Evolutionary conservation across 164 flowering plant genomes (phyloP), one percentile per base, ranked within the genome.

Genomic region (Amborella trichopoda): DNA sequence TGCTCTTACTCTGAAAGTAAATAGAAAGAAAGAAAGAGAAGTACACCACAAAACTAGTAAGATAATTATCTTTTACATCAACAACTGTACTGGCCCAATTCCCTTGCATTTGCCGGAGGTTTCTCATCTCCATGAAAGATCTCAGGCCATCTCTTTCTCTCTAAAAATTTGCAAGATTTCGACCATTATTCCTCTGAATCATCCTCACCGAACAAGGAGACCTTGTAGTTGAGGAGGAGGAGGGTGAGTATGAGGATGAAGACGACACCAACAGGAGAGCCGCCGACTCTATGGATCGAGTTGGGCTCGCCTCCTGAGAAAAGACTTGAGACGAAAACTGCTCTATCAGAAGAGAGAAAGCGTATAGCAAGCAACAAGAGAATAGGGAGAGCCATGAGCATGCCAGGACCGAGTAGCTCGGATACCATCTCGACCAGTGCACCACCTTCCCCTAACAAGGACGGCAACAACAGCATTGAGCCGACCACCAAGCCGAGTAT

Each of bases 251-350:
- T 3, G 6, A 85, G 86, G 43, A 90, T 26, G 40, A 83, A 68
- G 0, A 88, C 95, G 3, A 90, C 91, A 17, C 97, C 97, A 39
- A 82, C 68, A 0, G 97, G 95, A 0, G 95, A 89, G 1, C 97
- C 95, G 32, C 85, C 77, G 59, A 69, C 81, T 4, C 94, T 69
- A 71, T 90, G 95, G 40, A 90, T 75, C 40, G 94, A 49, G 50
- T 83, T 72, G 4, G 91, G 94, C 26, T 77, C 84, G 45, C 88
- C 93, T 46, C 77, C 59, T 48, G 81, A 69, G 73, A 82, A 77
- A 3, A 80, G 6, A 52, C 28, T 3, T 49, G 79, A 62, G 58
- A 81, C 40, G 52, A 75, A 50, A 14, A 74, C 50, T 46, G 77
- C 82, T 6, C 74, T 75, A 33, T 71, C 80, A 28, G 97, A 89